Base-by-base conservation (phyloP, 441 rosid species). In the Pelargonium australe region DNA sequence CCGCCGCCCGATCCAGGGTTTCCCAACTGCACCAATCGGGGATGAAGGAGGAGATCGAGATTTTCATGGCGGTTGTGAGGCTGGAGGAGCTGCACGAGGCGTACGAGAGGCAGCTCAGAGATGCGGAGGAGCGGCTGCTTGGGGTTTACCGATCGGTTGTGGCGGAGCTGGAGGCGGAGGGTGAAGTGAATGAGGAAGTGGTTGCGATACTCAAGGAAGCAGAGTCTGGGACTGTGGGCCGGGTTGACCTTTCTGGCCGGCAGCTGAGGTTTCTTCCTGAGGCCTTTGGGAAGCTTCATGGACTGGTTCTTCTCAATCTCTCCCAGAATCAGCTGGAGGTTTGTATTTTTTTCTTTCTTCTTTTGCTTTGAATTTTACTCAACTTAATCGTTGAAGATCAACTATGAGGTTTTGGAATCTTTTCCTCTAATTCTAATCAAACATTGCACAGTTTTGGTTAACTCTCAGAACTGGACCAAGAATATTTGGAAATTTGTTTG, bases 251-350 rank as follows among this genome's bases (percentile, higher is more conserved):
- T 67, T 73, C 85, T 45, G 82, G 73, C 19, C 76, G 87, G 61
- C 80, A 71, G 70, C 60, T 87, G 77, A 85, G 73, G 79, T 31
- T 83, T 28, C 60, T 87, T 63, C 89, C 87, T 7, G 89, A 85
- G 77, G 81, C 78, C n/a, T 77, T 87, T 60, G 86, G 86, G 12
- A 78, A 71, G 73, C 79, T 87, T 76, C 76, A 61, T 63, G 84
- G 82, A 23, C 71, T 87, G 78, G 47, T 80, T 68, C 58, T 69
- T 69, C 85, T 87, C 70, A 72, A 83, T 76, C 81, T 87, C 41
- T 81, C 87, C 49, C 77, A 64, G 63, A 87, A 87, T 74, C 83
- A 73, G 69, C 64, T 87, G 16, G 80, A 85, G 91, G 91, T 85
- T 64, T 63, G 66, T 58, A 57, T 58, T 17, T 5, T 5, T 19